Percentiles rank a stretch among this genome's conserved stretches.
These are phyloP conservation scores for Akebia trifoliata DNA, from an alignment of 164 flowering plant genomes.

Conservation along the genomic window DNA sequence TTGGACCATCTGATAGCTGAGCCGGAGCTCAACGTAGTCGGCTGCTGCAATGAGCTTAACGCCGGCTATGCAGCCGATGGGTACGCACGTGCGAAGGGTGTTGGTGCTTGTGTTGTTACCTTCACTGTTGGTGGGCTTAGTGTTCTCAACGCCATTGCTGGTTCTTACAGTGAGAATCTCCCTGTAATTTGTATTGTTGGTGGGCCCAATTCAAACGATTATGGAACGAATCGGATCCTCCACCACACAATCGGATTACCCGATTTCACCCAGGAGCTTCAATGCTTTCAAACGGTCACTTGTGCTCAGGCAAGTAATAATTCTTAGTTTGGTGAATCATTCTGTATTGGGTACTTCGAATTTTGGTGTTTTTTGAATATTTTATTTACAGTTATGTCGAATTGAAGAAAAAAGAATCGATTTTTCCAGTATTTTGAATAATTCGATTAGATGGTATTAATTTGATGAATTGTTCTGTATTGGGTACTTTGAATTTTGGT, in stretches of 20 bases:
- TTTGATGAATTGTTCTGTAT: not conserved
- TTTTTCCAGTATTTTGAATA: too few species aligned
- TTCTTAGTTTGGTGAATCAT: not conserved
- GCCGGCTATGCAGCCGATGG: slow-evolving; percentile 82
- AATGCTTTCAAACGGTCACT: slow-evolving; percentile 58
- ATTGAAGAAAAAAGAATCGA: not conserved
- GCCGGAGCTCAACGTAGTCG: slow-evolving; percentile 52
- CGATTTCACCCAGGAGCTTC: slow-evolving; percentile 67
- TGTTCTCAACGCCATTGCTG: slow-evolving; percentile 63
- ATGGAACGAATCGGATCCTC: slow-evolving; percentile 53
- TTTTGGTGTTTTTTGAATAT: not conserved
- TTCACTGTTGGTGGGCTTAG: slow-evolving; percentile 72
- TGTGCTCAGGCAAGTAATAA: slow-evolving; percentile 42
- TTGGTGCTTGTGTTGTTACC: slow-evolving; percentile 64
- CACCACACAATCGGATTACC: slow-evolving; percentile 72
- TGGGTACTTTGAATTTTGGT: not conserved
- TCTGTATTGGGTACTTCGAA: not conserved
- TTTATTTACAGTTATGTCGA: not conserved
- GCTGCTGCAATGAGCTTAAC: slow-evolving; percentile 76
- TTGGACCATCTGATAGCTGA: slow-evolving; percentile 56
- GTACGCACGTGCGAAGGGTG: slow-evolving; percentile 56
- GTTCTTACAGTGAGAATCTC: slow-evolving; percentile 68
- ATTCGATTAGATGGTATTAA: too few species aligned
- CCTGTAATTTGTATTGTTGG: slow-evolving; percentile 71
- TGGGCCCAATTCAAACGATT: slow-evolving; percentile 67